Conservation (phyloP, 2,329 filamentous ascomycete genomes). For the Curvularia lunata region DNA sequence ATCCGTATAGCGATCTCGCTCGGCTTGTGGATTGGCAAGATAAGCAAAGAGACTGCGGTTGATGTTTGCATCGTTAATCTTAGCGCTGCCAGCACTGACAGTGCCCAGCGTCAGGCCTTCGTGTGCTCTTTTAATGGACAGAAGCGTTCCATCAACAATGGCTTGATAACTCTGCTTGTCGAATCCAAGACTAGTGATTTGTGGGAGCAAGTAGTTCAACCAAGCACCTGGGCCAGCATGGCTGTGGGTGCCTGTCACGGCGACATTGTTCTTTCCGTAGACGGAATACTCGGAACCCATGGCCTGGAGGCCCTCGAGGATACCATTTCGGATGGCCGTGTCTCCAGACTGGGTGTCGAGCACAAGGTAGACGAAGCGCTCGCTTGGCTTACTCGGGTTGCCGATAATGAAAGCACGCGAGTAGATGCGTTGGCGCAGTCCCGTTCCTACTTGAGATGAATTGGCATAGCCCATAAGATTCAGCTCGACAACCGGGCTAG, state of each 20-base stretch:
- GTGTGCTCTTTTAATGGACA: conserved; percentile 84
- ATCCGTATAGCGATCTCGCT: conserved; percentile 71
- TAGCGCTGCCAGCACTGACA: conserved; percentile 71
- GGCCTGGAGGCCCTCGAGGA: conserved; percentile 73
- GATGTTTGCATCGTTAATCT: conserved; percentile 78
- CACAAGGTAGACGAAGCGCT: conserved; percentile 86
- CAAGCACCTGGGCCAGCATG: conserved; percentile 91
- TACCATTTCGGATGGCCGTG: conserved; percentile 85
- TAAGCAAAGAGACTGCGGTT: conserved; percentile 91
- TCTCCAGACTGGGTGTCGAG: conserved; percentile 88
- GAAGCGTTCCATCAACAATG: conserved; percentile 82
- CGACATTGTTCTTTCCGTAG: conserved; percentile 82
- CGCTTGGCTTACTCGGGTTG: conserved; percentile 66
- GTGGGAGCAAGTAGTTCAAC: conserved; percentile 92
- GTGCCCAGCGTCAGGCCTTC: conserved; percentile 72
- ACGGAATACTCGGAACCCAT: conserved; percentile 75
- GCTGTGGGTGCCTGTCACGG: conserved; percentile 90
- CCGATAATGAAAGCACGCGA: conserved; percentile 89
- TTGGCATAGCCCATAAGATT: conserved; percentile 93
- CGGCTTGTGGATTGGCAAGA: conserved; percentile 78
- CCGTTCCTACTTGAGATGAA: conserved; percentile 79
- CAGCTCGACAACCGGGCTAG: conserved; percentile 82
- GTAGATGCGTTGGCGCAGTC: conserved; percentile 85
- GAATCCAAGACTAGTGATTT: conserved; percentile 88
- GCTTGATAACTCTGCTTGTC: conserved; percentile 85